Evolutionary conservation across 768 basidiomycete species (phyloP).

Genomic region (Chalciporus chontae): DNA sequence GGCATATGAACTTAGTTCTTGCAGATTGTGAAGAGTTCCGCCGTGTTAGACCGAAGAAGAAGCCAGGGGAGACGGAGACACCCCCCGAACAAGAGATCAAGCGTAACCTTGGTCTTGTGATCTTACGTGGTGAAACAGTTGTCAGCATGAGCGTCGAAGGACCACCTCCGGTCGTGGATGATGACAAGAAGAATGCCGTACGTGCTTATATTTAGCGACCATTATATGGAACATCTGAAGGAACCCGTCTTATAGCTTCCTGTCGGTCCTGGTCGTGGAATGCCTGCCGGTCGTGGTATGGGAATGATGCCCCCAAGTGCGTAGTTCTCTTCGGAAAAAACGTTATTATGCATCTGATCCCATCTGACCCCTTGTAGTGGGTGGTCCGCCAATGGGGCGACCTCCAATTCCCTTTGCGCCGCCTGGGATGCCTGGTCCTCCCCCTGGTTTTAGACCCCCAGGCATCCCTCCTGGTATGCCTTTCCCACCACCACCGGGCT

Average conservation of each 20-base stretch:
- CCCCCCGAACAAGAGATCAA: conserved; percentile 91
- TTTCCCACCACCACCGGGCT: conserved; percentile 78
- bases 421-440: conserved; percentile 83
- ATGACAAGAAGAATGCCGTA: conserved; percentile 82
- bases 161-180: conserved; percentile 86
- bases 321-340: conserved; percentile 28
- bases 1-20: conserved; percentile 98
- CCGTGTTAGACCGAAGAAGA: conserved; percentile 88
- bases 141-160: conserved; percentile 95
- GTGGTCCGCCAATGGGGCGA: conserved; percentile 56
- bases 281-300: conserved; percentile 96
- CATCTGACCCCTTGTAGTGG: conserved; percentile 39
- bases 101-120: conserved; percentile 92
- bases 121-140: conserved; percentile 93
- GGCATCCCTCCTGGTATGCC: conserved; percentile 81
- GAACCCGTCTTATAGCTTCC: conserved; percentile 52
- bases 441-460: conserved; percentile 81
- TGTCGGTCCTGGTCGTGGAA: conserved; percentile 88
- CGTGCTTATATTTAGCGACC: conserved; percentile 27
- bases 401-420: conserved; percentile 61
- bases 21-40: conserved; percentile 99
- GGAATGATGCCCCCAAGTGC: conserved; percentile 87
- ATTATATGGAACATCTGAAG: conserved; percentile 15
- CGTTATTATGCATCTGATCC: conserved; percentile 15
- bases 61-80: conserved; percentile 69